A percentile compares a stretch with the other conserved stretches of the same genome.
These are phyloP conservation scores for Solanum arcanum DNA, from an alignment of 257 asterid species.

Conservation along the genomic window DNA sequence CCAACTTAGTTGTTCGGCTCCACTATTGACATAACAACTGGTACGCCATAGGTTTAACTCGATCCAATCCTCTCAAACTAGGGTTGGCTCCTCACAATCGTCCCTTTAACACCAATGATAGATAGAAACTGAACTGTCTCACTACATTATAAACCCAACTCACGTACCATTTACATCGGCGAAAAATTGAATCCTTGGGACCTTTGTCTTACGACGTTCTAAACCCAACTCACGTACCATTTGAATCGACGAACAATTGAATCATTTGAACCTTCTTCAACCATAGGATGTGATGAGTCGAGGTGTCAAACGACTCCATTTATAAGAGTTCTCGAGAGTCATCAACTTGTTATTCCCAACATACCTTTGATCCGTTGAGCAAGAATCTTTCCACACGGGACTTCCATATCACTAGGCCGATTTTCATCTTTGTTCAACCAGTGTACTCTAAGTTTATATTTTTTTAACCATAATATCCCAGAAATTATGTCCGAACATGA, in stretches of 20 bases:
- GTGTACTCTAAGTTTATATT: no score
- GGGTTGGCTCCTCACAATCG: background rate
- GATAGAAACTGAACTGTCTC: background rate
- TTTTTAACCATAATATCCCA: background rate
- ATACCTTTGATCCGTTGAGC: no score
- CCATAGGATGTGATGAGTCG: background rate
- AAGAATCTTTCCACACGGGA: no score
- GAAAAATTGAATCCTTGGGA: no score
- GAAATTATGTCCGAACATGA: background rate
- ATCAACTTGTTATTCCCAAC: background rate
- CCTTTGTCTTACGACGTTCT: background rate
- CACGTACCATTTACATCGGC: background rate
- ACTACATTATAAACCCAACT: background rate
- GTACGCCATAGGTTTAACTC: background rate
- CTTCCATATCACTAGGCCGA: no score
- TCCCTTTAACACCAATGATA: background rate
- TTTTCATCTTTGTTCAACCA: no score
- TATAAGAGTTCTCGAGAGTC: background rate
- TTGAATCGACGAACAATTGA: background rate
- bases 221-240: background rate
- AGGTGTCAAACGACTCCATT: background rate
- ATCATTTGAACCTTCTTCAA: background rate
- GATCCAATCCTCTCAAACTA: background rate
- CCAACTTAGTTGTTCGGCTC: background rate
- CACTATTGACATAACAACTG: background rate